phyloP scores from a whole-genome alignment of 164 flowering plant species.

The Stephania cephalantha region DNA sequence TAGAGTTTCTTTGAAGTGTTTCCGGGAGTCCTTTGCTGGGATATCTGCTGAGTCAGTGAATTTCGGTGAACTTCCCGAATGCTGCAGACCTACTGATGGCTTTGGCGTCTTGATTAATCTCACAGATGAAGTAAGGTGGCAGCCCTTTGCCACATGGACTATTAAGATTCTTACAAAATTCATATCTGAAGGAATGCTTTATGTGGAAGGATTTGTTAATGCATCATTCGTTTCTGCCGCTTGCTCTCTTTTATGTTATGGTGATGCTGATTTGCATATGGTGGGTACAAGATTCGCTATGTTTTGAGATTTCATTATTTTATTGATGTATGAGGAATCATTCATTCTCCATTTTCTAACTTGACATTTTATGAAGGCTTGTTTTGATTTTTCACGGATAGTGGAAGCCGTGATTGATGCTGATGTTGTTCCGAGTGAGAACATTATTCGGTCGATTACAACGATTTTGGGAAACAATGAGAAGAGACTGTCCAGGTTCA shows the following conservation, averaged over 20 bases:
- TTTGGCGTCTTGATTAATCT: constrained; percentile 65
- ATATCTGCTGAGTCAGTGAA: constrained; percentile 35
- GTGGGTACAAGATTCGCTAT: constrained; percentile 33
- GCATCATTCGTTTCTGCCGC: constrained; percentile 52
- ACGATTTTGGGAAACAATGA: constrained; percentile 47
- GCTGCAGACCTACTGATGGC: constrained; percentile 58
- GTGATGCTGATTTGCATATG: constrained; percentile 83
- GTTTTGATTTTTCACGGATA: constrained; percentile 80
- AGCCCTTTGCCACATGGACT: constrained; percentile 68
- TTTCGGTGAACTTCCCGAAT: constrained; percentile 56
- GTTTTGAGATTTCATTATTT: constrained; percentile 9
- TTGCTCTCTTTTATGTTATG: constrained; percentile 69
- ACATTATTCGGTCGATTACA: constrained; percentile 51
- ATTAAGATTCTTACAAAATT: constrained; percentile 74
- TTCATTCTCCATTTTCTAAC: constrained; percentile 23
- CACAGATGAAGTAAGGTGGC: constrained; percentile 64
- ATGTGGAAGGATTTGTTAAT: constrained; percentile 76
- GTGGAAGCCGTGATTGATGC: constrained; percentile 41
- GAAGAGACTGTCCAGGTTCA: constrained; percentile 47
- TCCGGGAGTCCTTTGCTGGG: constrained; percentile 48
- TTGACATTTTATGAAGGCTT: constrained; percentile 56
- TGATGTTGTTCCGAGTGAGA: constrained; percentile 66
- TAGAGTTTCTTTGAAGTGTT: constrained; percentile 56
- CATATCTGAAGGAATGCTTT: constrained; percentile 80
- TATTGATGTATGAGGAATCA: background rate